These are phyloP conservation scores for Ilex asprella DNA, from an alignment of 257 asterid species.

Conservation along the genomic window DNA sequence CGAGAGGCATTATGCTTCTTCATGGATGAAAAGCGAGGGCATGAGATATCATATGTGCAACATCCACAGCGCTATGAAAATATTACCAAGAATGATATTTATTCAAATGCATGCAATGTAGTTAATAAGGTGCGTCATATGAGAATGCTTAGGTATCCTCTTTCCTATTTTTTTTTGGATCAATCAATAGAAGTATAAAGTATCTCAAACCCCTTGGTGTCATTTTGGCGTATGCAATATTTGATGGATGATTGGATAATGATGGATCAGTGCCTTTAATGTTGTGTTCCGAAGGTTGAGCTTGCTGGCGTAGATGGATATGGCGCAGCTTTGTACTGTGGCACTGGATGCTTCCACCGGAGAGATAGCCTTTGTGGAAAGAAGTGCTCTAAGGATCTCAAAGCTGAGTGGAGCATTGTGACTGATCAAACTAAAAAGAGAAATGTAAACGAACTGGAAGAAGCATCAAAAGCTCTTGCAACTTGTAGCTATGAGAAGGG, in stretches of 20 bases:
- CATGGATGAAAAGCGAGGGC: constrained; percentile 57
- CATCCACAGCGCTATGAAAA: constrained; percentile 58
- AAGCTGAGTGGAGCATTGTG: constrained; percentile 13
- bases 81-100: constrained; percentile 43
- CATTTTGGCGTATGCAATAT: not conserved
- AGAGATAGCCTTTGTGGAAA: constrained; percentile 49
- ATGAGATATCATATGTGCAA: constrained; percentile 44
- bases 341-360: constrained; percentile 76
- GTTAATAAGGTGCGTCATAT: constrained; percentile 26
- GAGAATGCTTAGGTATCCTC: not conserved
- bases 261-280: not conserved
- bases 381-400: constrained; percentile 20
- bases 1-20: constrained; percentile 72
- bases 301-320: constrained; percentile 50
- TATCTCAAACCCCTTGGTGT: not conserved
- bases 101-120: constrained; percentile 26
- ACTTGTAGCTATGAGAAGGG: constrained; percentile 60
- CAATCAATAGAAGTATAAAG: not conserved
- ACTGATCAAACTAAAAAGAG: constrained; percentile 12
- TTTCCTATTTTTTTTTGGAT: not conserved
- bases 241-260: too few relatives aligned
- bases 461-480: constrained; percentile 43
- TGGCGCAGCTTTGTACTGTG: constrained; percentile 50
- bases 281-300: constrained; percentile 39
- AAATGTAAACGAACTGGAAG: constrained; percentile 50